phyloP scores from a whole-genome alignment of 106 monocot genomes.

The Vanilla planifolia region DNA sequence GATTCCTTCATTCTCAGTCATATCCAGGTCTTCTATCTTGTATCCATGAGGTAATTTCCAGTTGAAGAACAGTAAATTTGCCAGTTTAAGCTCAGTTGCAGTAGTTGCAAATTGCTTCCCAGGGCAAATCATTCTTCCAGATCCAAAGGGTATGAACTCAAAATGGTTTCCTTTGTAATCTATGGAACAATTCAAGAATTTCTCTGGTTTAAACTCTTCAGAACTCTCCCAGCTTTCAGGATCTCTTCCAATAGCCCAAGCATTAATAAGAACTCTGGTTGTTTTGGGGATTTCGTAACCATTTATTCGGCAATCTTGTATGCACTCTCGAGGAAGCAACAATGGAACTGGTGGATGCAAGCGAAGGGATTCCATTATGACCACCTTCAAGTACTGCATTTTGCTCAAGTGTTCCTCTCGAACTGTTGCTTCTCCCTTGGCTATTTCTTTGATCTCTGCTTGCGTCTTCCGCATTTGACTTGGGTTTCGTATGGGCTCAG shows the following conservation, averaged over 20 bases:
- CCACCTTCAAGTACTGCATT: constrained; percentile 7
- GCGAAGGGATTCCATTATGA: constrained; percentile 1
- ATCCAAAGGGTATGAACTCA: neutral
- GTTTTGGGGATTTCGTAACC: neutral
- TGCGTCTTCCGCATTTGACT: constrained; percentile 1
- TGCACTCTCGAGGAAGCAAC: neutral
- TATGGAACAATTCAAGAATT: neutral
- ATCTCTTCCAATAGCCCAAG: constrained; percentile 4
- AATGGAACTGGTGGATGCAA: neutral
- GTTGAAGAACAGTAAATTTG: constrained; percentile 1
- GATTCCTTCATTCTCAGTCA: neutral
- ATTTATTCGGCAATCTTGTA: neutral
- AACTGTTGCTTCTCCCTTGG: neutral
- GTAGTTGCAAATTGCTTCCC: neutral
- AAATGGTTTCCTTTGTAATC: constrained; percentile 1
- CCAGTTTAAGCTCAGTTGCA: neutral
- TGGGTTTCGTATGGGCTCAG: constrained; percentile 8
- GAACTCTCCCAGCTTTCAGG: neutral
- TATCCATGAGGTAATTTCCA: neutral
- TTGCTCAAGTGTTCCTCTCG: constrained; percentile 1
- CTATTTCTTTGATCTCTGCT: constrained; percentile 11
- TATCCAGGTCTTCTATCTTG: neutral
- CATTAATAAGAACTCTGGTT: constrained; percentile 3
- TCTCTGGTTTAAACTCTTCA: constrained; percentile 1
- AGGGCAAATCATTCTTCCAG: neutral